Evolutionary conservation across 805 yeast species (phyloP), one percentile per base, ranked within the genome.

Genomic region (Wickerhamomyces ciferrii): DNA sequence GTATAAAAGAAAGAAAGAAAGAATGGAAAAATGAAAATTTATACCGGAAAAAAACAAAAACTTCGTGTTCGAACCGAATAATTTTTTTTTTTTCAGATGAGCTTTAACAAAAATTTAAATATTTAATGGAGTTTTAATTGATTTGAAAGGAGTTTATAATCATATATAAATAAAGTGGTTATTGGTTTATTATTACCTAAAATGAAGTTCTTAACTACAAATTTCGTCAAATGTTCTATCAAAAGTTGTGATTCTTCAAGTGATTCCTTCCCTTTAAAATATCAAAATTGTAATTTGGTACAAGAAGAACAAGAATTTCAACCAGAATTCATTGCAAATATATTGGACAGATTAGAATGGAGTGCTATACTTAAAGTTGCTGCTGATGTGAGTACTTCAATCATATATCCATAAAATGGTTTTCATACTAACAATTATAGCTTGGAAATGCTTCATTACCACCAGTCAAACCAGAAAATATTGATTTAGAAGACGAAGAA

Each of bases 181-280:
- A n/a, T n/a, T n/a, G n/a, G n/a, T n/a, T n/a, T n/a, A n/a, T n/a
- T n/a, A n/a, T n/a, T n/a, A n/a, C n/a, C 5, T n/a, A 17, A 39
- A 15, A 92, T 92, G 99, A 92, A 94, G 69, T 81, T 92, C 59
- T 71, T 94, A 24, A 92, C 99, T n/a, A 87, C 97, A 13, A 94
- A 94, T 67, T 94, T 94, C 67, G 96, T 94, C 51, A 89, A 85
- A 63, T 94, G 99, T 67, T 90, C 98, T 0, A 86, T 89, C 50
- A 83, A 84, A 59, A 58, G 81, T 2, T 94, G 99, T 61, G 89
- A 84, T 40, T 69, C 81, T 14, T 76, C 92, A 6, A 76, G 78
- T 14, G 79, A 81, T 6, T 80, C 95, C 18, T 94, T 90, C 62
- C 99, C 99, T 2, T 74, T 94, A 47, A 72, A 74, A 49, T 92